phyloP scores from a whole-genome alignment of 2,329 filamentous ascomycete species.

The Apiospora saccharicola region DNA sequence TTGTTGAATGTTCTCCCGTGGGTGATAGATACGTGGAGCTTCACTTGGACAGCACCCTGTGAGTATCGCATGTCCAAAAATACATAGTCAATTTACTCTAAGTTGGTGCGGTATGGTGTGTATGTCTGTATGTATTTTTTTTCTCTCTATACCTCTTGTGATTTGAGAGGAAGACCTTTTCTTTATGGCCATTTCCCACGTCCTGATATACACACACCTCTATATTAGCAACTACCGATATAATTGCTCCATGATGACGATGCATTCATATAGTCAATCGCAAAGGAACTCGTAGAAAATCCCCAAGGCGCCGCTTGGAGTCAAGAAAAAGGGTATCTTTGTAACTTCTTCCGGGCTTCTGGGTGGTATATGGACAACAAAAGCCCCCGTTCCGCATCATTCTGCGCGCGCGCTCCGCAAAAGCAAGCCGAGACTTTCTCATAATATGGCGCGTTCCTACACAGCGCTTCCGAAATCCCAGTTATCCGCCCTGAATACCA shows the following conservation, averaged over 20 bases:
- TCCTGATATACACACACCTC: neutral
- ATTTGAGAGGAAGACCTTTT: neutral
- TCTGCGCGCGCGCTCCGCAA: neutral
- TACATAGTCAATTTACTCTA: neutral
- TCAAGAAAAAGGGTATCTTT: neutral
- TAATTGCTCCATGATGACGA: neutral
- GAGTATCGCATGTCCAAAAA: neutral
- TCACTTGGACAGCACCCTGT: no score
- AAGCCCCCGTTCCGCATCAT: neutral
- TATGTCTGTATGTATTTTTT: neutral
- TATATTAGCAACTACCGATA: neutral
- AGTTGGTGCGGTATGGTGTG: neutral
- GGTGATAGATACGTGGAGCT: neutral
- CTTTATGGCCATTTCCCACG: neutral
- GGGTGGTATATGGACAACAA: neutral
- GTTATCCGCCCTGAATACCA: conserved; percentile 93
- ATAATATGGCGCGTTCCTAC: conserved; percentile 30
- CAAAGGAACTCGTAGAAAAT: neutral
- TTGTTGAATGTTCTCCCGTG: neutral
- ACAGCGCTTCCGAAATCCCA: conserved; percentile 50
- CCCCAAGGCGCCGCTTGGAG: neutral
- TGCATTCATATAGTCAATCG: neutral
- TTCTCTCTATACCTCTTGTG: neutral
- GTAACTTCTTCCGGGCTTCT: neutral
- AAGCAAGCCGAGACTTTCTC: neutral